These are phyloP conservation scores for Pythium brassicae DNA, from an alignment of 352 stramenopile genomes.

Conservation along the genomic window DNA sequence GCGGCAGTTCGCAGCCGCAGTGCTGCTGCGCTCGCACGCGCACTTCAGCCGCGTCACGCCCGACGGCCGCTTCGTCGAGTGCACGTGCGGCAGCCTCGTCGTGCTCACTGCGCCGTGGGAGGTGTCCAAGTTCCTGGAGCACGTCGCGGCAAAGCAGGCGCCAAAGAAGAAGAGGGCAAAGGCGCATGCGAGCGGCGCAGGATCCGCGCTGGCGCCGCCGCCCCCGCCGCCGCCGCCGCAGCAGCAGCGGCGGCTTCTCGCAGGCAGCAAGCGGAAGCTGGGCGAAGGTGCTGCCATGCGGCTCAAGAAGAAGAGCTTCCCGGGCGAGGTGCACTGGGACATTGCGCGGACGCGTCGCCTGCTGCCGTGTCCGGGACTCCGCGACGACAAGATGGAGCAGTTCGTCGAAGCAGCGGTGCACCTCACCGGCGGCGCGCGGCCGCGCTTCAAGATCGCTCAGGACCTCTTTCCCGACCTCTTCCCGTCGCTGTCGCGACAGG, in stretches of 20 bases:
- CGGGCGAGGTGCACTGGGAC: slow-evolving; percentile 55
- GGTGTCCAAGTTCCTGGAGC: slow-evolving; percentile 50
- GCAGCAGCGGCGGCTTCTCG: background rate
- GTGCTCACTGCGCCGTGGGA: slow-evolving; percentile 49
- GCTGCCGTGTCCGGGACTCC: slow-evolving; percentile 61
- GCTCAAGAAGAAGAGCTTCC: slow-evolving; percentile 41
- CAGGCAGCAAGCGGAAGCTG: background rate
- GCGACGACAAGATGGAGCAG: slow-evolving; percentile 42
- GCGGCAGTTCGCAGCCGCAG: slow-evolving; percentile 25
- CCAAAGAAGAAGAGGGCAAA: slow-evolving; percentile 21
- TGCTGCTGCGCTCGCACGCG: slow-evolving; percentile 27
- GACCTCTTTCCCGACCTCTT: slow-evolving; percentile 74
- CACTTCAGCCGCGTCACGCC: slow-evolving; percentile 60
- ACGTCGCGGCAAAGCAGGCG: slow-evolving; percentile 50
- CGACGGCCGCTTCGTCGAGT: slow-evolving; percentile 65
- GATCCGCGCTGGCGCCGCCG: too few species aligned
- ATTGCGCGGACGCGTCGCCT: slow-evolving; percentile 29
- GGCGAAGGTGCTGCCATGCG: slow-evolving; percentile 18
- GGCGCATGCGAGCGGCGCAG: too few species aligned
- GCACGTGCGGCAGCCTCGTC: slow-evolving; percentile 57
- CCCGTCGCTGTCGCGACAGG: slow-evolving; percentile 1
- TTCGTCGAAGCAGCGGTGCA: slow-evolving; percentile 60
- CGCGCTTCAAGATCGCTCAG: slow-evolving; percentile 57
- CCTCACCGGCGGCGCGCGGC: slow-evolving; percentile 56
- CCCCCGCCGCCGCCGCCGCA: background rate